Conservation (phyloP, 2,329 filamentous ascomycete species). For the Fusarium citri region DNA sequence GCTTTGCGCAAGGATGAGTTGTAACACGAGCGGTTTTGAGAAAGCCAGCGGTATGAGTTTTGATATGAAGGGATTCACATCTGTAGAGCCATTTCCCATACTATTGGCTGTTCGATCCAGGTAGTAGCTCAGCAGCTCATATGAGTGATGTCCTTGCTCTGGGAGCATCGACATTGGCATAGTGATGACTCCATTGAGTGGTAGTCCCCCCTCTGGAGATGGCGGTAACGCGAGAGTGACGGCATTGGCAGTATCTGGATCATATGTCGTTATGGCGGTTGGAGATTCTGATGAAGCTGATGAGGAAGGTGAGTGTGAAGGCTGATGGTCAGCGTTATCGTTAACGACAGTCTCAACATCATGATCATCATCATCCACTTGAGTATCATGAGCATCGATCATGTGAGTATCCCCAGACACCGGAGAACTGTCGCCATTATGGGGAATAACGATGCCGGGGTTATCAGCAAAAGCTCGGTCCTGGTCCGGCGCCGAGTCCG, state of each 20-base stretch:
- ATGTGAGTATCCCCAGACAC: slow-evolving; percentile 41
- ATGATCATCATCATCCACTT: slow-evolving; percentile 29
- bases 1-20: slow-evolving; percentile 60
- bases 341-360: slow-evolving; percentile 25
- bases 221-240: slow-evolving; percentile 34
- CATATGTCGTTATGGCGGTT: slow-evolving; percentile 19
- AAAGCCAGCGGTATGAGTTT: slow-evolving; percentile 60
- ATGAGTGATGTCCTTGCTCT: slow-evolving; percentile 51
- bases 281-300: slow-evolving; percentile 39
- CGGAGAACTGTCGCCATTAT: slow-evolving; percentile 34
- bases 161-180: slow-evolving; percentile 49
- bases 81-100: slow-evolving; percentile 61
- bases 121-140: slow-evolving; percentile 60
- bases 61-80: slow-evolving; percentile 59
- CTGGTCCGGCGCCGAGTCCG: slow-evolving; percentile 28
- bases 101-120: slow-evolving; percentile 57
- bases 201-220: slow-evolving; percentile 1
- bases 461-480: slow-evolving; percentile 20
- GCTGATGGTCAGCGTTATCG: slow-evolving; percentile 26
- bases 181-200: slow-evolving; percentile 36
- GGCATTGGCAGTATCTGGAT: slow-evolving; percentile 36
- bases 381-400: slow-evolving; percentile 39
- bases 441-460: background rate
- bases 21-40: slow-evolving; percentile 57
- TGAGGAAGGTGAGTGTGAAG: slow-evolving; percentile 36